Base-by-base conservation (phyloP, 352 stramenopile genomes). In the Phytophthora chlamydospora region DNA sequence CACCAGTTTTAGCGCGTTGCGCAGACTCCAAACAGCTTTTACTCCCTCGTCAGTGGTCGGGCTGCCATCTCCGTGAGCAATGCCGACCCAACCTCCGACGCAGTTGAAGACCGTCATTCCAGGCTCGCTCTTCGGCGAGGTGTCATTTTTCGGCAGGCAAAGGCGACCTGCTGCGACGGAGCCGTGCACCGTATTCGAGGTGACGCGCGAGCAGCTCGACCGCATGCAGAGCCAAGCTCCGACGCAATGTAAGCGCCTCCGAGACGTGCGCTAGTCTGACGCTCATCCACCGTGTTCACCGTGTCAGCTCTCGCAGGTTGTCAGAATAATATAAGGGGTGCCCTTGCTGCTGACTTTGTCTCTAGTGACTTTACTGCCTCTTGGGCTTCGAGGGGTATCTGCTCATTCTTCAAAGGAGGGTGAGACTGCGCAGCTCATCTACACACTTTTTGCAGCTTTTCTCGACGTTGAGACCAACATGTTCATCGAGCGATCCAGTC, bases 41-140 rank as follows among this genome's bases (percentile, higher is more conserved):
- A 75, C 62, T 79, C 89, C 33, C 63, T 92, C 14, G 74, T 73
- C 0, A 70, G 63, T 12, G 80, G 80, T 17, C 71, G 73, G 4
- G 76, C 90, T 39, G 73, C 74, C 16, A 55, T 90, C 11, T 85
- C 62, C 44, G 80, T 89, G 74, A 85, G 24, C 24, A 27, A 89
- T 58, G 76, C 73, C 67, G n/a, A 56, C 71, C 6, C 70, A 75
- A 40, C 59, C 58, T 36, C 34, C 88, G 16, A 52, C 75, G 21
- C 44, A 83, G 55, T 44, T 90, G 16, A 75, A 88, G 54, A 66
- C 69, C 9, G 68, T 86, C 36, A 70, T 83, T 7, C 73, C 77
- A 0, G 73, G 76, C 4, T 76, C 76, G 11, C 83, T 93, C 68
- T 93, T 93, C 60, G 83, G 83, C 41, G 81, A 93, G 57, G 82